Evolutionary conservation across 2,329 filamentous ascomycete species (phyloP), one percentile per base, ranked within the genome.

Genomic region (Penicillium concentricum): DNA sequence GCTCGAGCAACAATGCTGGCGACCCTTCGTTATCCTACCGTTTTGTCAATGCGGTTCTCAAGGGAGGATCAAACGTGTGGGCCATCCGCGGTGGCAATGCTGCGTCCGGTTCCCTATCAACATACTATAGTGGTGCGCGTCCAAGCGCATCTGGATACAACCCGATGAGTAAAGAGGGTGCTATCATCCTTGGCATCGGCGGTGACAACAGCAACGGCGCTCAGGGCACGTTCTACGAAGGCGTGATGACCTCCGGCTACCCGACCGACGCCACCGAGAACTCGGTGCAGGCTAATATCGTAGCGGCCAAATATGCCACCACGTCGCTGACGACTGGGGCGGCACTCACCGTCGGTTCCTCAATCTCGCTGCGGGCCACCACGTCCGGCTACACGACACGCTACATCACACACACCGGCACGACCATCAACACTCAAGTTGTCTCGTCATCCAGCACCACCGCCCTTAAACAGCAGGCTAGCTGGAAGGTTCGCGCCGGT

Each of bases 111-210:
- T 68, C 73, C 4, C 67, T 88, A 16, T 80, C 81, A 3, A 87
- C 85, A 0, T 87, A 79, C 72, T 88, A 84, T 66, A 81, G 71
- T 57, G 85, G 86, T 5, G 73, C 64, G 1, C 82, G 85, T 4
- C 85, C 85, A 4, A 76, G 34, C n/a, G 64, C 39, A 3, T 59
- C 67, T 15, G 84, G 83, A 10, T 87, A 87, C 72, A 82, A 85
- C 67, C 72, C 81, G 0, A 88, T 88, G 86, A 76, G 65, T 61
- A 87, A 87, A 61, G 85, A 88, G 66, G 85, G 85, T 13, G 81
- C 85, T 54, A 85, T 88, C 43, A 79, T 88, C 56, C 82, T 88
- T n/a, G 85, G 86, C n/a, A 87, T 87, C 52, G 86, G 86, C n/a
- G 86, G 86, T 8, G 86, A 88, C 63, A 88, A 86, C 73, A 85